phyloP scores from a whole-genome alignment of 2,329 filamentous ascomycete genomes.

The Drechslerella dactyloides region DNA sequence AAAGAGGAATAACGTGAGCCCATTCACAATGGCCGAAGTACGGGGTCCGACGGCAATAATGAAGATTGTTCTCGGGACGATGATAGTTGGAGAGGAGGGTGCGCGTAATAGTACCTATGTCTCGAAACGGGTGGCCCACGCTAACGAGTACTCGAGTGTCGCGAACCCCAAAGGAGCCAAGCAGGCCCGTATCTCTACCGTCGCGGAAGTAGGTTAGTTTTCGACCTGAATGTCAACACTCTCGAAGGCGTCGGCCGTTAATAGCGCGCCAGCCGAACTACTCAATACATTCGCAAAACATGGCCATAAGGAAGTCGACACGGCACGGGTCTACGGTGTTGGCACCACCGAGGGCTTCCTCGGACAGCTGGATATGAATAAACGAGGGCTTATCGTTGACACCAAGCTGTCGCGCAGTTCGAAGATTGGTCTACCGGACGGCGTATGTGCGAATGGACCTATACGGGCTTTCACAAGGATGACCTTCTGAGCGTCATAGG shows the following conservation, averaged over 20 bases:
- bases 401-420: conserved; percentile 19
- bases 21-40: conserved; percentile 12
- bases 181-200: conserved; percentile 11
- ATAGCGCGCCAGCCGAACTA: conserved; percentile 7
- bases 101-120: not conserved
- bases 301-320: conserved; percentile 26
- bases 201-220: conserved; percentile 13
- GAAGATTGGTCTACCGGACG: conserved; percentile 18
- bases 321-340: conserved; percentile 23
- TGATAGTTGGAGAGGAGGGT: conserved; percentile 31
- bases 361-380: conserved; percentile 4
- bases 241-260: not conserved
- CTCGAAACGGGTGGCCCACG: not conserved
- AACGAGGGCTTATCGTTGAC: conserved; percentile 21
- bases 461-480: not conserved
- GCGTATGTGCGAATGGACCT: conserved; percentile 4
- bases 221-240: not conserved
- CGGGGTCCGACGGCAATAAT: conserved; percentile 4
- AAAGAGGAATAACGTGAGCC: not conserved
- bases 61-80: conserved; percentile 24
- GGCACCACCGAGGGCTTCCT: conserved; percentile 20
- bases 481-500: not conserved
- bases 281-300: conserved; percentile 23
- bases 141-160: no score
- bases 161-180: conserved; percentile 11